Base-by-base conservation (phyloP, 306 rosid genomes). In the Styphnolobium japonicum region DNA sequence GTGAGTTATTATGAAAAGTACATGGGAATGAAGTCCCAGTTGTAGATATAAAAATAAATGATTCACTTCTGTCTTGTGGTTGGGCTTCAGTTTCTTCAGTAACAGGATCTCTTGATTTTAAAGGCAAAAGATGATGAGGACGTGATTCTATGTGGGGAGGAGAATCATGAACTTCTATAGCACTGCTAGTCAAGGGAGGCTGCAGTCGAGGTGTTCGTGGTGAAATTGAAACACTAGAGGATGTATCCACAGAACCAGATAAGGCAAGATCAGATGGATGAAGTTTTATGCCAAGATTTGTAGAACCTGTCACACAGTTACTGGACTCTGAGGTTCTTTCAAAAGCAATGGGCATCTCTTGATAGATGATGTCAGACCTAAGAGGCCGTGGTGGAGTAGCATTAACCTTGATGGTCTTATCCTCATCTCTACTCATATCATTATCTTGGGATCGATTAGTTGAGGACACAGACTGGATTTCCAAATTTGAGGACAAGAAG, bases 161-260 rank as follows among this genome's bases (percentile, higher is more conserved):
- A 53, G 62, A 39, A 74, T 82, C 82, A 52, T 61, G 64, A 72
- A 79, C 64, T 10, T 73, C 16, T 5, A 53, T 46, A 72, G 80
- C 42, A 19, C 36, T 69, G 52, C 51, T 15, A 65, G 18, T 29
- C 55, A 33, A 14, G 40, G 62, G 34, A 64, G 80, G 62, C 8
- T 9, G 52, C 8, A 8, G 56, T 33, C 77, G 80, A 57, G 87
- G 83, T 80, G 89, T 83, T 40, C 45, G 33, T 25, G 89, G 89
- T 42, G 86, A 79, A 71, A 79, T 42, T 15, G 78, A 16, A 64
- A 12, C 67, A 86, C 60, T 72, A 16, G 81, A 71, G 19, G 81
- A 67, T 21, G 62, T 39, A 71, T 75, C 84, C 22, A 5, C 53
- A 61, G 82, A 67, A 64, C 76, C 64, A 61, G 85, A 53, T 8